Conservation (phyloP, 345 rosid genomes). For the Erodium maritimum region DNA sequence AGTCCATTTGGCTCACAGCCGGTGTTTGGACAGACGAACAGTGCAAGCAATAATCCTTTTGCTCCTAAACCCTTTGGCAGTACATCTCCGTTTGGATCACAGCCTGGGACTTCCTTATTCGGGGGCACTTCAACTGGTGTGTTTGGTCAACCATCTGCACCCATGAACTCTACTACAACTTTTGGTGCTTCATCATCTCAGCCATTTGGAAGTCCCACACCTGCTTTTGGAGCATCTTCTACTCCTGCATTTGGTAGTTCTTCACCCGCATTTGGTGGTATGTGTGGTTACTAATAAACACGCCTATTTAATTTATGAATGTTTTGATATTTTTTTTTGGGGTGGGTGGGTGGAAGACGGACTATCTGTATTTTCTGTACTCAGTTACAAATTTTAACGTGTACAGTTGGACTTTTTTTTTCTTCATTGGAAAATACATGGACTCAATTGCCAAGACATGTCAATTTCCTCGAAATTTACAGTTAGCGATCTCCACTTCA, state of each 20-base stretch:
- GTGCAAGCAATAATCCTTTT: conserved; percentile 50
- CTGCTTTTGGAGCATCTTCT: conserved; percentile 57
- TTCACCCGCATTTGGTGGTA: conserved; percentile 68
- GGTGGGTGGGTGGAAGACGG: neutral
- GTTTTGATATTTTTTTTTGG: neutral
- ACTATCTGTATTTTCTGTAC: neutral
- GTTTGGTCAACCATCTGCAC: conserved; percentile 71
- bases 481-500: neutral
- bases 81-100: conserved; percentile 63
- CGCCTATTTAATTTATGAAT: neutral
- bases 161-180: conserved; percentile 47
- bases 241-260: conserved; percentile 62
- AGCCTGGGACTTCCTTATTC: conserved; percentile 61
- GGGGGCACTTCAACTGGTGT: conserved; percentile 88
- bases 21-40: conserved; percentile 59
- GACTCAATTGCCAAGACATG: neutral
- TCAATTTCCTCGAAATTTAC: neutral
- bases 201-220: conserved; percentile 52
- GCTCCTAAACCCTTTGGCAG: conserved; percentile 61
- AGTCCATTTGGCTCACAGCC: conserved; percentile 67
- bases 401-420: neutral
- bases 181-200: conserved; percentile 76
- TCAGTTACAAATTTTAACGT: neutral
- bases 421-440: neutral
- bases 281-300: neutral